These are phyloP conservation scores for Corchorus olitorius DNA, from an alignment of 345 rosid genomes.

Conservation along the genomic window DNA sequence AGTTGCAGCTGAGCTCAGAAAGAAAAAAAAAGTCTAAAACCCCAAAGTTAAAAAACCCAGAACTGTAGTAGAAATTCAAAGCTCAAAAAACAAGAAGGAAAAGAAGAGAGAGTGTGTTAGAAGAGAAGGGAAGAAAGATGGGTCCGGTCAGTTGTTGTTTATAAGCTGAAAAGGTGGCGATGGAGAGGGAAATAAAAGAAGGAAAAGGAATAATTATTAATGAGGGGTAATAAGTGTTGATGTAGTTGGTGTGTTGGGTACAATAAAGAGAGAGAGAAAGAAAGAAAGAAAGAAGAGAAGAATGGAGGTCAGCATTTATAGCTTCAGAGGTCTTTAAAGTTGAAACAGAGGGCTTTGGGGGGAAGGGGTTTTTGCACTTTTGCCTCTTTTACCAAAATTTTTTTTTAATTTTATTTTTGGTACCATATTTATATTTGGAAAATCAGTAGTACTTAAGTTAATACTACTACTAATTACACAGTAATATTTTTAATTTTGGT, in stretches of 20 bases:
- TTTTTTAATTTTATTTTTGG: not conserved
- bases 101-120: not conserved
- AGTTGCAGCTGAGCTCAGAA: not conserved
- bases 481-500: not conserved
- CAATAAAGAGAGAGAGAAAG: conserved; percentile 4
- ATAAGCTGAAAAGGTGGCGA: conserved; percentile 1
- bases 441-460: too few relatives aligned
- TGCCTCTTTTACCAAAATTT: not conserved
- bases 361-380: not conserved
- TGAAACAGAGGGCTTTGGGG: conserved; percentile 13
- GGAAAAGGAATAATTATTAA: not conserved
- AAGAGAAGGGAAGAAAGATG: too few relatives aligned
- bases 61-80: not conserved
- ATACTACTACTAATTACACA: too few relatives aligned
- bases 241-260: not conserved
- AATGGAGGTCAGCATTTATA: conserved; percentile 22
- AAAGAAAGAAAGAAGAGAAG: conserved; percentile 16
- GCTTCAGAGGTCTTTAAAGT: conserved; percentile 15
- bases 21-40: not conserved
- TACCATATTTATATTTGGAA: too few relatives aligned
- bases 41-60: not conserved
- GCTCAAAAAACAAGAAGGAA: not conserved
- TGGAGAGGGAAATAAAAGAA: conserved; percentile 2
- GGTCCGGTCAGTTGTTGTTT: not conserved
- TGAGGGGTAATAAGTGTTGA: conserved; percentile 6